These are phyloP conservation scores for Chalaropsis thielavioides DNA, from an alignment of 2,329 filamentous ascomycete species.

Conservation along the genomic window DNA sequence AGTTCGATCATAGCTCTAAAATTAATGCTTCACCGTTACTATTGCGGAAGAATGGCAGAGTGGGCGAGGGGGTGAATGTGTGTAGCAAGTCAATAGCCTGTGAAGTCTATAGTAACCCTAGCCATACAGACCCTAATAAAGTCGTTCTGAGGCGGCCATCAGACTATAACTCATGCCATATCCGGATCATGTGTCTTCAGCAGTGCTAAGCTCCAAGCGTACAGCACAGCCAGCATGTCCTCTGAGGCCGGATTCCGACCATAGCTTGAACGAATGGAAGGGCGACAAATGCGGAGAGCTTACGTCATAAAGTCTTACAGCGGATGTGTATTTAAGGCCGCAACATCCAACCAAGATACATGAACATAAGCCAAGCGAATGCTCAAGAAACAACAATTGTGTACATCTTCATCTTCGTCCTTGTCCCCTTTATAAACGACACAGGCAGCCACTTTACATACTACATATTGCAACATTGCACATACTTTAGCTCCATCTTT, in stretches of 20 bases:
- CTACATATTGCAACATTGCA: background rate
- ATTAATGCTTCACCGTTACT: no score
- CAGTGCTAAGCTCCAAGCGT: background rate
- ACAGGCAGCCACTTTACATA: background rate
- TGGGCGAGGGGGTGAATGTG: no score
- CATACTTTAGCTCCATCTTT: background rate
- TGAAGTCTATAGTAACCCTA: background rate
- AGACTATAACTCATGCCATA: background rate
- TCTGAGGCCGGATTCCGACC: background rate
- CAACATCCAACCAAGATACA: background rate
- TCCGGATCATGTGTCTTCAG: background rate
- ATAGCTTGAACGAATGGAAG: background rate
- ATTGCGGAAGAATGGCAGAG: no score
- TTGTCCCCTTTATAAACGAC: background rate
- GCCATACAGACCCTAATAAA: background rate
- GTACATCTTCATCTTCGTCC: background rate
- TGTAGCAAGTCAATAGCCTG: background rate
- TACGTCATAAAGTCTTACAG: constrained; percentile 5
- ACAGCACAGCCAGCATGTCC: background rate
- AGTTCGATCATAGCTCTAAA: background rate
- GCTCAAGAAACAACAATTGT: background rate
- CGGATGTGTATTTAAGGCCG: background rate
- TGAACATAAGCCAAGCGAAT: background rate
- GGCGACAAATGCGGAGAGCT: background rate
- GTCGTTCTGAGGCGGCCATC: background rate